phyloP scores from a whole-genome alignment of 805 yeast genomes.

The Candida loeiensis region DNA sequence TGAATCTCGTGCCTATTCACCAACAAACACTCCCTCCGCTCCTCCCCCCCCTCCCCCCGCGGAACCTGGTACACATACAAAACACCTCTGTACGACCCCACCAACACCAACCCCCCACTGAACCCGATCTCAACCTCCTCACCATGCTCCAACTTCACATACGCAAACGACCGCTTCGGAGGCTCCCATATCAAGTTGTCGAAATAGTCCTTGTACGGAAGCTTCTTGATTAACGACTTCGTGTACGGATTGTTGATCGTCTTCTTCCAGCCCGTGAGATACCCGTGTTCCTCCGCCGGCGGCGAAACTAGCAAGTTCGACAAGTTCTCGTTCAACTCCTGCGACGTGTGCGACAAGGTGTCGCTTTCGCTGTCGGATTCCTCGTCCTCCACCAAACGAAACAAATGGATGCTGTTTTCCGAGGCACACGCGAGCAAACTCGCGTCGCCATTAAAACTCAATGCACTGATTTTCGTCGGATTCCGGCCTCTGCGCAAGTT shows the following conservation, averaged over 20 bases:
- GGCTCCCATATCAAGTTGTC: constrained; percentile 42
- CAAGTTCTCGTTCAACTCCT: constrained; percentile 41
- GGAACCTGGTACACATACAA: constrained; percentile 40
- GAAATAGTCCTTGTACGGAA: constrained; percentile 40
- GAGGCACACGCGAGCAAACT: constrained; percentile 38
- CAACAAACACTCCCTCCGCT: constrained; percentile 30
- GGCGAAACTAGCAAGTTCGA: constrained; percentile 35
- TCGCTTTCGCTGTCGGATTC: constrained; percentile 18
- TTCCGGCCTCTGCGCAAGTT: constrained; percentile 42
- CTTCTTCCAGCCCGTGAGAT: constrained; percentile 19
- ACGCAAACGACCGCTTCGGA: constrained; percentile 42
- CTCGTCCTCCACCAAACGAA: constrained; percentile 18
- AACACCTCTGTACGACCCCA: constrained; percentile 38
- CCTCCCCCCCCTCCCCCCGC: constrained; percentile 15
- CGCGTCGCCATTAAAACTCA: constrained; percentile 33
- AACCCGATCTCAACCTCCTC: constrained; percentile 38
- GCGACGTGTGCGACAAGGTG: constrained; percentile 24
- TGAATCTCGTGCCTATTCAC: constrained; percentile 26
- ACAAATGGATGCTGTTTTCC: constrained; percentile 39
- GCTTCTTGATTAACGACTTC: constrained; percentile 32
- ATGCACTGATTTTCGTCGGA: constrained; percentile 29
- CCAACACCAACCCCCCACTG: constrained; percentile 27
- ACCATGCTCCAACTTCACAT: constrained; percentile 24
- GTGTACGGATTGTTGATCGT: constrained; percentile 35
- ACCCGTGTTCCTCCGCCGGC: constrained; percentile 14